Conservation (phyloP, 208 protist genomes). For the Acanthamoeba sp. region DNA sequence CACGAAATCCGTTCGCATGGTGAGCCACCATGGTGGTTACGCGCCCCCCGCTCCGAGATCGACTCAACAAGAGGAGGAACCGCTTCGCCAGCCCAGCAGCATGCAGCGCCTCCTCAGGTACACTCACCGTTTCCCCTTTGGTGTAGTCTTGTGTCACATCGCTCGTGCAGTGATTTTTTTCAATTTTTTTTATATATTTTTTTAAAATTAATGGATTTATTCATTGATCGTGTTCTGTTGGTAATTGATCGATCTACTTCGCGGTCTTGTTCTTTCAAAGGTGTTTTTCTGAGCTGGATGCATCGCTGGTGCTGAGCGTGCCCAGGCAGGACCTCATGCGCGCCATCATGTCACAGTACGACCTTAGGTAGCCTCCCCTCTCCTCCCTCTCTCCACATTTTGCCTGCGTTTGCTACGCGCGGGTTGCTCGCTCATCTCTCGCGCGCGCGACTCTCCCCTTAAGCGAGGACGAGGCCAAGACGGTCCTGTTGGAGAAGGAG, state of each 20-base stretch:
- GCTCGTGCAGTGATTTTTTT: constrained; percentile 19
- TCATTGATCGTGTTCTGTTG: neutral
- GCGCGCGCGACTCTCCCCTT: neutral
- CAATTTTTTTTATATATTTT: neutral
- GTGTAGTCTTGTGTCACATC: neutral
- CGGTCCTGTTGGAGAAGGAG: constrained; percentile 41
- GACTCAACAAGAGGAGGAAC: neutral
- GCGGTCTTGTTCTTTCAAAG: too few species aligned
- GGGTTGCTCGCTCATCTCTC: neutral
- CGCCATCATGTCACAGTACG: constrained; percentile 21
- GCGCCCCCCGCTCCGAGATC: too few species aligned
- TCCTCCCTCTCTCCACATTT: neutral
- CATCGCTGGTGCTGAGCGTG: constrained; percentile 31
- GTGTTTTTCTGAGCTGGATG: constrained; percentile 48
- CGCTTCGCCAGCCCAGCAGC: neutral
- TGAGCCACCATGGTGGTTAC: neutral
- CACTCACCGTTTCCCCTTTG: neutral
- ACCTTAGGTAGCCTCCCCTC: neutral
- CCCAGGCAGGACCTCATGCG: constrained; percentile 39
- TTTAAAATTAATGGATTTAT: neutral
- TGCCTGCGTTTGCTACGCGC: neutral
- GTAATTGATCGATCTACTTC: too few species aligned
- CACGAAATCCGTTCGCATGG: neutral
- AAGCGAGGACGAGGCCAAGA: constrained; percentile 39
- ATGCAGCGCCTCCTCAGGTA: constrained; percentile 43